These are phyloP conservation scores for Schizochytrium sp. DNA, from an alignment of 108 stramenopile genomes.

Conservation along the genomic window DNA sequence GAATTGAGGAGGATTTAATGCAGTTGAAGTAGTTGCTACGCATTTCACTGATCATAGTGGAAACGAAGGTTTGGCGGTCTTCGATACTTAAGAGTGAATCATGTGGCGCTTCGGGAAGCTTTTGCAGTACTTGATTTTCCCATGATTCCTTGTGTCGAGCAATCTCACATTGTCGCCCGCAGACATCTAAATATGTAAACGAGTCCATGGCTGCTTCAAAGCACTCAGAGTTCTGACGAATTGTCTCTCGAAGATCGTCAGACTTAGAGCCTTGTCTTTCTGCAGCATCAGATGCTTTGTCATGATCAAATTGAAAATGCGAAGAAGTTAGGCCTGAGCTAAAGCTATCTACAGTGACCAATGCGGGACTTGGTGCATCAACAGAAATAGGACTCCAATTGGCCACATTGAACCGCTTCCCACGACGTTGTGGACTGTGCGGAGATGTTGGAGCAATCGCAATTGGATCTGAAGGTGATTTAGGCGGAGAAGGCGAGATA, in stretches of 20 bases:
- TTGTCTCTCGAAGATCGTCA: neutral
- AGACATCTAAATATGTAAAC: conserved; percentile 9
- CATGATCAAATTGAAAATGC: neutral
- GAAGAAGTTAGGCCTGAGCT: too few species aligned
- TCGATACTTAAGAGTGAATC: neutral
- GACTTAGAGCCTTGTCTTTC: neutral
- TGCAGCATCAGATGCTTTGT: neutral
- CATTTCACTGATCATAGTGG: conserved; percentile 28
- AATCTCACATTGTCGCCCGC: conserved; percentile 41
- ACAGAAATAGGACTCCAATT: neutral
- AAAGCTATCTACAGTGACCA: neutral
- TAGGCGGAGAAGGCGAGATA: neutral
- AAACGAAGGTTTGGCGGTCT: neutral
- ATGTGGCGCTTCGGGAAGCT: conserved; percentile 13
- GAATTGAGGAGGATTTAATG: neutral
- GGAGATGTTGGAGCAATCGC: neutral
- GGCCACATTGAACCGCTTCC: conserved; percentile 27
- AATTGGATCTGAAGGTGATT: neutral
- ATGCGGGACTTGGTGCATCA: neutral
- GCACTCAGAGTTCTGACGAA: neutral
- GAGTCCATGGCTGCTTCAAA: neutral
- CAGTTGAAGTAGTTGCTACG: conserved; percentile 14
- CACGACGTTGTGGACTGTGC: neutral
- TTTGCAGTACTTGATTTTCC: conserved; percentile 16
- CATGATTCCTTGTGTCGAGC: conserved; percentile 43